Conservation (phyloP, 2,329 filamentous ascomycete species). For the Xylaria sp. region DNA sequence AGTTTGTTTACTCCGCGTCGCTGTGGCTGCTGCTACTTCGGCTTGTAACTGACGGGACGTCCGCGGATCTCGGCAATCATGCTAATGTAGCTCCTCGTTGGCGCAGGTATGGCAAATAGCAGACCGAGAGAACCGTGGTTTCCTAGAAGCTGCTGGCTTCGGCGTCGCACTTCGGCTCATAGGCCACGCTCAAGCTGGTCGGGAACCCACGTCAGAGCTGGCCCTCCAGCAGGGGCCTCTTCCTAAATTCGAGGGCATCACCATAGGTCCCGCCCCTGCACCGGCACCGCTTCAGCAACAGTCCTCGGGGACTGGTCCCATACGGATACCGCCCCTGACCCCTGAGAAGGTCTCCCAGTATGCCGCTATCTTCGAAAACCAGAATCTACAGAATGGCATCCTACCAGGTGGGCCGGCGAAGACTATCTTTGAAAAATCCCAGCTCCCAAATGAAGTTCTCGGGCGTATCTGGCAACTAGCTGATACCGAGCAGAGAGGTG, state of each 20-base stretch:
- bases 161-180: slow-evolving; percentile 93
- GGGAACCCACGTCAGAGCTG: slow-evolving; percentile 82
- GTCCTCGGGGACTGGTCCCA: slow-evolving; percentile 71
- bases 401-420: slow-evolving; percentile 89
- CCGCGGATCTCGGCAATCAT: slow-evolving; percentile 21
- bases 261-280: slow-evolving; percentile 54
- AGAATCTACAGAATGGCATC: slow-evolving; percentile 78
- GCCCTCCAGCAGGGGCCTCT: slow-evolving; percentile 89
- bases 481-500: slow-evolving; percentile 91
- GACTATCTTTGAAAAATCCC: slow-evolving; percentile 93
- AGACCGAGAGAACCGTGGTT: slow-evolving; percentile 94
- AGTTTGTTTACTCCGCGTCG: slow-evolving; percentile 48
- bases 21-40: neutral
- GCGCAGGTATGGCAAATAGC: slow-evolving; percentile 97
- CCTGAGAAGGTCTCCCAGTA: slow-evolving; percentile 93
- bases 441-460: slow-evolving; percentile 87
- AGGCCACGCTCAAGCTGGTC: slow-evolving; percentile 91
- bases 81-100: slow-evolving; percentile 45
- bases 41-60: neutral
- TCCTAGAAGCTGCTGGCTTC: slow-evolving; percentile 92
- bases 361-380: slow-evolving; percentile 88
- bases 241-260: slow-evolving; percentile 88
- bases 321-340: slow-evolving; percentile 88
- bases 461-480: slow-evolving; percentile 97
- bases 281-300: slow-evolving; percentile 67